Evolutionary conservation across 2,329 filamentous ascomycete species (phyloP).

Genomic region (Phialophora tarda): DNA sequence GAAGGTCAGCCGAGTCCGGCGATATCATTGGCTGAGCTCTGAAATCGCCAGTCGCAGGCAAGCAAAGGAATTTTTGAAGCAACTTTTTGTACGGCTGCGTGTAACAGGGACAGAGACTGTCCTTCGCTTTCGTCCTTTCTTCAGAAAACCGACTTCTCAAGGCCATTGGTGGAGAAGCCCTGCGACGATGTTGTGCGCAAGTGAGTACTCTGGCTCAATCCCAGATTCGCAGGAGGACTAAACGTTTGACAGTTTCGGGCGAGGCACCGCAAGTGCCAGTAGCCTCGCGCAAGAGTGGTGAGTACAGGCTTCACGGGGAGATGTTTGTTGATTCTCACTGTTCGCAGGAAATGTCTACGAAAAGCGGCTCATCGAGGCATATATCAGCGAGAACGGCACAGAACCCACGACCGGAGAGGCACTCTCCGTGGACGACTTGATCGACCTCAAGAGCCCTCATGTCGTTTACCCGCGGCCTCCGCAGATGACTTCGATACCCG

Average conservation of each 20-base stretch:
- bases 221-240: slow-evolving; percentile 10
- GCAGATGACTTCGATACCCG: slow-evolving; percentile 93
- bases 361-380: slow-evolving; percentile 91
- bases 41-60: slow-evolving; percentile 3
- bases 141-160: not conserved
- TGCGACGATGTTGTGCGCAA: slow-evolving; percentile 36
- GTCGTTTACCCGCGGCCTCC: slow-evolving; percentile 88
- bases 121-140: not conserved
- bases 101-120: not conserved
- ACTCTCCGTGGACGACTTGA: slow-evolving; percentile 79
- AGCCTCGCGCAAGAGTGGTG: slow-evolving; percentile 91
- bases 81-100: not conserved
- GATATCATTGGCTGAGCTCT: slow-evolving; percentile 13
- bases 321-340: slow-evolving; percentile 41
- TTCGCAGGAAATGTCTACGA: slow-evolving; percentile 82
- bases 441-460: slow-evolving; percentile 82
- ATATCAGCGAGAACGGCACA: slow-evolving; percentile 89
- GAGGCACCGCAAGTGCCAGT: slow-evolving; percentile 95
- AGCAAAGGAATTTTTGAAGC: slow-evolving; percentile 8
- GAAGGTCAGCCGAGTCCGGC: not conserved
- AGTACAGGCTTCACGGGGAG: slow-evolving; percentile 44
- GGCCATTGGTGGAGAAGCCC: not conserved
- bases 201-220: slow-evolving; percentile 21
- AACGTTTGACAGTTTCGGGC: slow-evolving; percentile 75
- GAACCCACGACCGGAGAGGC: slow-evolving; percentile 90